These are phyloP conservation scores for Vigna unguiculata DNA, from an alignment of 306 rosid genomes.

Conservation along the genomic window DNA sequence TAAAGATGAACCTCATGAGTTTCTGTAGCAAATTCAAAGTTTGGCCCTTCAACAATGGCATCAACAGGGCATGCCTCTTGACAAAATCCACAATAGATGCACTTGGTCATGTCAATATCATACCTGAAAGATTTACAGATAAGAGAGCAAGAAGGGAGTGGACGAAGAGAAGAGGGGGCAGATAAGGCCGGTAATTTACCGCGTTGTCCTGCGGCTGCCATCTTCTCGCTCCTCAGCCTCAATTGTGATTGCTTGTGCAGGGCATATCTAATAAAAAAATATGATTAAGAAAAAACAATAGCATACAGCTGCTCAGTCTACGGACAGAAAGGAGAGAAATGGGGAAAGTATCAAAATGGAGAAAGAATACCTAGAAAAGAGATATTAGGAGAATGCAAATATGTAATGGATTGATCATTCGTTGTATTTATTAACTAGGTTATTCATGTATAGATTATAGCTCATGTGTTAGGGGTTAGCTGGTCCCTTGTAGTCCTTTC, in stretches of 20 bases:
- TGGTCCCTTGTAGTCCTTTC: not conserved
- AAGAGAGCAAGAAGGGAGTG: slow-evolving; percentile 1
- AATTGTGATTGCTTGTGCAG: slow-evolving; percentile 98
- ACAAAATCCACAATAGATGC: slow-evolving; percentile 99
- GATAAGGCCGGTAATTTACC: slow-evolving; percentile 59
- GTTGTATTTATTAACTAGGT: slow-evolving; percentile 7
- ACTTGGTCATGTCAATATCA: slow-evolving; percentile 99
- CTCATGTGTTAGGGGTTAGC: not conserved
- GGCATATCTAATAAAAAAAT: slow-evolving; percentile 71
- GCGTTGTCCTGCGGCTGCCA: slow-evolving; percentile 99
- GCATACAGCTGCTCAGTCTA: slow-evolving; percentile 19
- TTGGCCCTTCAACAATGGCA: slow-evolving; percentile 99
- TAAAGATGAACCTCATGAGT: slow-evolving; percentile 83
- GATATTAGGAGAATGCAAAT: slow-evolving; percentile 1
- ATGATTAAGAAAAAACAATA: slow-evolving; percentile 32
- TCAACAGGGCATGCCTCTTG: slow-evolving; percentile 99
- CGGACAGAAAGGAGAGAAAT: slow-evolving; percentile 9
- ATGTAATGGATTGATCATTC: slow-evolving; percentile 8
- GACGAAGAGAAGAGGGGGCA: not conserved
- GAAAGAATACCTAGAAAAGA: not conserved
- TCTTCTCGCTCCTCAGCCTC: slow-evolving; percentile 99
- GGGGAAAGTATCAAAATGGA: not conserved
- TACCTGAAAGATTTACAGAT: slow-evolving; percentile 68
- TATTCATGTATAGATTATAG: not conserved
- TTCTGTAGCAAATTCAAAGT: slow-evolving; percentile 94